These are phyloP conservation scores for Arthromyces matolae DNA, from an alignment of 768 basidiomycete genomes.

Conservation along the genomic window DNA sequence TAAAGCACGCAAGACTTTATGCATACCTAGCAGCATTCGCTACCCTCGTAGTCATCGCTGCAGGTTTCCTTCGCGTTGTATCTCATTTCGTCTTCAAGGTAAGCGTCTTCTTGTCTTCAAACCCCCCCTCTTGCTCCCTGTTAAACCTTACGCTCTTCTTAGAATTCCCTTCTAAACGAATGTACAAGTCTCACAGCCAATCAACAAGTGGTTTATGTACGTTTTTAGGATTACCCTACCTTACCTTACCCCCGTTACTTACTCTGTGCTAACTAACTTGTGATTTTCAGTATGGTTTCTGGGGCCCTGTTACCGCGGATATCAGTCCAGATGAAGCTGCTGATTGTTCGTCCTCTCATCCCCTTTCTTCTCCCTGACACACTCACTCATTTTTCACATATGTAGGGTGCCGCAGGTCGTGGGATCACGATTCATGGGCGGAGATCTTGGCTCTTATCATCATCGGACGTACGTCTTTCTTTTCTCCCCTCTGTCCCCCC, in stretches of 20 bases:
- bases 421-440: conserved; percentile 63
- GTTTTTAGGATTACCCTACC: too few species aligned
- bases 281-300: conserved; percentile 46
- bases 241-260: too few species aligned
- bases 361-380: not conserved
- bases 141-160: not conserved
- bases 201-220: conserved; percentile 32
- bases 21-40: conserved; percentile 47
- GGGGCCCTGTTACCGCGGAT: conserved; percentile 39
- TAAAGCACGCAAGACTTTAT: conserved; percentile 50
- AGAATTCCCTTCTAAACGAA: conserved; percentile 57
- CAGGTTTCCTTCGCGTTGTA: conserved; percentile 53
- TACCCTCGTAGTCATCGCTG: conserved; percentile 45
- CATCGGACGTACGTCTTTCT: conserved; percentile 45
- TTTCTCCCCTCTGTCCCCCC: conserved; percentile 1
- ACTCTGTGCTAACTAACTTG: too few species aligned
- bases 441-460: conserved; percentile 64
- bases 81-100: conserved; percentile 72
- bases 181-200: conserved; percentile 44
- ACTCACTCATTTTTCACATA: conserved; percentile 12
- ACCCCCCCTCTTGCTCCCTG: too few species aligned
- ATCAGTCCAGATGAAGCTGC: conserved; percentile 38
- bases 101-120: conserved; percentile 3
- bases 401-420: conserved; percentile 59
- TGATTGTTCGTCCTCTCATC: conserved; percentile 35